Conservation (phyloP, 2,329 filamentous ascomycete genomes). For the Stachybotrys elegans region DNA sequence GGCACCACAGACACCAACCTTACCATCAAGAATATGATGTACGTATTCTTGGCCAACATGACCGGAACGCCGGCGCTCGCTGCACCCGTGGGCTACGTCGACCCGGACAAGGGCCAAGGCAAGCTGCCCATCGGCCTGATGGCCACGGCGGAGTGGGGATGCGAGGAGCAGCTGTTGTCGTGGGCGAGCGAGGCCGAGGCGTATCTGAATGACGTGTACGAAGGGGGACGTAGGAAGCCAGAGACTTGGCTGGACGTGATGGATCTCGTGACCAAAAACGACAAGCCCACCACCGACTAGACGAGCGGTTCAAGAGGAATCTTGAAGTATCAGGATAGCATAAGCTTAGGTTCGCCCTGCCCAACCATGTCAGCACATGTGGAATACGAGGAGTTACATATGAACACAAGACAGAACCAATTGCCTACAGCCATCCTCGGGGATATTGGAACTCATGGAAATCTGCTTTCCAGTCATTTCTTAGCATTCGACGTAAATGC, state of each 20-base stretch:
- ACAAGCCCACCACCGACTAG: too few species aligned
- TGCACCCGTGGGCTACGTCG: conserved; percentile 69
- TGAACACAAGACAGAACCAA: too few species aligned
- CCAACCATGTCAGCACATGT: too few species aligned
- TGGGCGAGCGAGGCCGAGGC: conserved; percentile 55
- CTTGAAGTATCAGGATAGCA: too few species aligned
- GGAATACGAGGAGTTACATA: too few species aligned
- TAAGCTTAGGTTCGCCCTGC: too few species aligned
- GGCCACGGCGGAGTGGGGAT: conserved; percentile 63
- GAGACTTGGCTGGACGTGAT: conserved; percentile 56
- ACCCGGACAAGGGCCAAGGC: conserved; percentile 51
- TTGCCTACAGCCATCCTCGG: too few species aligned
- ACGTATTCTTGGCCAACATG: conserved; percentile 80
- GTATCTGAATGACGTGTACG: conserved; percentile 44
- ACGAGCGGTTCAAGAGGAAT: too few species aligned
- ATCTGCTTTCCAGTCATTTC: too few species aligned
- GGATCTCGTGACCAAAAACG: conserved; percentile 18
- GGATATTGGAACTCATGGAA: too few species aligned
- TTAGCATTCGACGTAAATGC: too few species aligned
- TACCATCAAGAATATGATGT: conserved; percentile 76
- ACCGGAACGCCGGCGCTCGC: conserved; percentile 71
- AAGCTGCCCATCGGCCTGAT: conserved; percentile 56
- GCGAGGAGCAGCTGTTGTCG: conserved; percentile 56
- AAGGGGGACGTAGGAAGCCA: conserved; percentile 45
- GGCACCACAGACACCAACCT: conserved; percentile 71